These are phyloP conservation scores for Fusarium subtropicale DNA, from an alignment of 2,329 filamentous ascomycete species.

Conservation along the genomic window DNA sequence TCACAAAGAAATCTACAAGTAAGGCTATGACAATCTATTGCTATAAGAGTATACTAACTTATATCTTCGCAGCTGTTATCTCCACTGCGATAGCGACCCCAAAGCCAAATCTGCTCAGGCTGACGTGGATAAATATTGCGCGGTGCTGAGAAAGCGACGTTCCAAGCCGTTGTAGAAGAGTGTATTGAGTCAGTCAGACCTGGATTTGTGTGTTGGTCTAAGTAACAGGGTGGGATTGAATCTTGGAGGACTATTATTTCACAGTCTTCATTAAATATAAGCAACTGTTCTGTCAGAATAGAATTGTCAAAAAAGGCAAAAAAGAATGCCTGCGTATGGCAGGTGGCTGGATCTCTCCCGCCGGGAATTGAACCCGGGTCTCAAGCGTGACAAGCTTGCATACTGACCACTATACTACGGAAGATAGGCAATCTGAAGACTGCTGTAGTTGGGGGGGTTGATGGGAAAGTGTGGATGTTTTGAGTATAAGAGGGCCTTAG, in stretches of 20 bases:
- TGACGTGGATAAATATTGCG: slow-evolving; percentile 18
- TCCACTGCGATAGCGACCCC: slow-evolving; percentile 7
- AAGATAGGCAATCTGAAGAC: slow-evolving; percentile 14
- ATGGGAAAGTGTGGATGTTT: no score
- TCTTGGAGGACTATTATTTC: not conserved
- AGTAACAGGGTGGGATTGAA: no score
- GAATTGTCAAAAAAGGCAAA: not conserved
- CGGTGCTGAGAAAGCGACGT: not conserved
- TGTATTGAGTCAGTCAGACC: rapidly evolving
- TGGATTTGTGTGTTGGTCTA: not conserved
- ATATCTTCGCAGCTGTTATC: not conserved
- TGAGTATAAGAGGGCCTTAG: no score
- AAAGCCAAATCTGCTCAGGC: slow-evolving; percentile 1
- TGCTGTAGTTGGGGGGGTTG: not conserved
- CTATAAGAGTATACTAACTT: not conserved
- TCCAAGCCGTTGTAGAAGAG: not conserved
- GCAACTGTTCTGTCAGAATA: not conserved
- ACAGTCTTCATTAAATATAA: not conserved
- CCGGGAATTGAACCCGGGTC: slow-evolving; percentile 38
- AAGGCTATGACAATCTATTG: no score
- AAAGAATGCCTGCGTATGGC: not conserved
- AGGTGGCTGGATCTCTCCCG: slow-evolving; percentile 34
- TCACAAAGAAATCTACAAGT: slow-evolving; percentile 22
- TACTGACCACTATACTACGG: slow-evolving; percentile 38
- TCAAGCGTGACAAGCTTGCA: slow-evolving; percentile 38